Percentiles rank a stretch among this genome's conserved stretches.
phyloP scores from a whole-genome alignment of 805 yeast species.

The Kodamaea laetipori region DNA sequence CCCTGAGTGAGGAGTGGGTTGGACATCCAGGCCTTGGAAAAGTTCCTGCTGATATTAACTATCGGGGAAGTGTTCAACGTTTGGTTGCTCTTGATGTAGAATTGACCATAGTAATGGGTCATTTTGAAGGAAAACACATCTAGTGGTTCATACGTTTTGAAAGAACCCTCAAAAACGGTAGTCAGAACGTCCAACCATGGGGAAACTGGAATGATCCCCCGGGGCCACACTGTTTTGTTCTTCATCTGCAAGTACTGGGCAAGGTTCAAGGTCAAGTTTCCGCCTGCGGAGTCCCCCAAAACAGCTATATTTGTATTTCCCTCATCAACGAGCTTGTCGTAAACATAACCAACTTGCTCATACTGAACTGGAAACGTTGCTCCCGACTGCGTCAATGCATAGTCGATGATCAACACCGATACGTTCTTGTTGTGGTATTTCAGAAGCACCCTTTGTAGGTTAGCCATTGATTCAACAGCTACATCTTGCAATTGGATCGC shows the following conservation, averaged over 20 bases:
- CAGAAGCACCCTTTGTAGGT: conserved; percentile 4
- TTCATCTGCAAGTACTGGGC: conserved; percentile 2
- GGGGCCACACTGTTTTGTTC: conserved; percentile 11
- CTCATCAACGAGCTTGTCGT: conserved; percentile 13
- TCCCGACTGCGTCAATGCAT: conserved; percentile 10
- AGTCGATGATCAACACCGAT: conserved; percentile 14
- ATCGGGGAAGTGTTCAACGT: conserved; percentile 2
- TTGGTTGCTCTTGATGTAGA: conserved; percentile 7
- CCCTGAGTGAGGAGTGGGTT: conserved; percentile 13
- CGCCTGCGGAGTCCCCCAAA: conserved; percentile 18
- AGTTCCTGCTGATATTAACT: conserved; percentile 13
- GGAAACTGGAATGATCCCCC: conserved; percentile 13
- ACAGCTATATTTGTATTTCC: conserved; percentile 13
- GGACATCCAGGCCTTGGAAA: conserved; percentile 9
- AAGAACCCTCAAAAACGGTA: conserved; percentile 4
- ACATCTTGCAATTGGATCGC: conserved; percentile 11
- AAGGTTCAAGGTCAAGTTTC: conserved; percentile 11
- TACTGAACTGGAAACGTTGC: conserved; percentile 12
- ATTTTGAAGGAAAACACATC: conserved; percentile 11
- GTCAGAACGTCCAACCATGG: conserved; percentile 12
- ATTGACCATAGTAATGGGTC: conserved; percentile 11
- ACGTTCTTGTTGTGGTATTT: conserved; percentile 4
- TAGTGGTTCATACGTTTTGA: not conserved
- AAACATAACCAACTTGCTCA: conserved; percentile 10
- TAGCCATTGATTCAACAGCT: conserved; percentile 11